phyloP scores from a whole-genome alignment of 2,329 filamentous ascomycete genomes.

The Talaromyces sp. region DNA sequence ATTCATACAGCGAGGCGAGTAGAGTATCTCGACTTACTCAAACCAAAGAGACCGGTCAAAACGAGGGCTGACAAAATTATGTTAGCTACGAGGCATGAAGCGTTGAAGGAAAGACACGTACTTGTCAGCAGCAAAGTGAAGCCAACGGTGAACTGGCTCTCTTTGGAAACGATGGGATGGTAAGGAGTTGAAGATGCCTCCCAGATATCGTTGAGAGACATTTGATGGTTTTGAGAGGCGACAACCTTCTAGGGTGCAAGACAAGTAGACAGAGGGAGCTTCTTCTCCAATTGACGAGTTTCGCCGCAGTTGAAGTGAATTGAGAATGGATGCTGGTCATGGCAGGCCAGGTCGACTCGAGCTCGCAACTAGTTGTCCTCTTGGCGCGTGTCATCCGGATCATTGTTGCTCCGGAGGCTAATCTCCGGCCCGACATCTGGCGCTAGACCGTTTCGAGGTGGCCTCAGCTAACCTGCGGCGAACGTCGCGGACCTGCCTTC shows the following conservation, averaged over 20 bases:
- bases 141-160: constrained; percentile 75
- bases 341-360: not conserved
- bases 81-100: not conserved
- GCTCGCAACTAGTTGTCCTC: constrained; percentile 11
- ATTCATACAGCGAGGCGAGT: not conserved
- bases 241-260: not conserved
- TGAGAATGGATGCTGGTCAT: not conserved
- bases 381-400: constrained; percentile 17
- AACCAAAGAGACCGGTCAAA: constrained; percentile 72
- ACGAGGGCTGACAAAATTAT: constrained; percentile 48
- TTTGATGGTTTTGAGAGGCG: constrained; percentile 20
- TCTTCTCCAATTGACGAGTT: not conserved
- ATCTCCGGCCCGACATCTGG: constrained; percentile 8
- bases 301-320: not conserved
- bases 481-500: constrained; percentile 4
- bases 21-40: constrained; percentile 59
- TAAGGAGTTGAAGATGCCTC: constrained; percentile 87
- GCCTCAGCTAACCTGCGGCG: constrained; percentile 13
- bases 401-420: constrained; percentile 18
- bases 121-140: constrained; percentile 69
- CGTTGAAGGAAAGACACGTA: constrained; percentile 16
- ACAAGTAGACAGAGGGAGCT: not conserved
- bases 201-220: constrained; percentile 84
- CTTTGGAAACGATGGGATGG: constrained; percentile 71
- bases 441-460: not conserved